Percentiles rank a stretch among this genome's conserved stretches.
These are phyloP conservation scores for Sarocladium kiliense DNA, from an alignment of 2,329 filamentous ascomycete genomes.

Conservation along the genomic window DNA sequence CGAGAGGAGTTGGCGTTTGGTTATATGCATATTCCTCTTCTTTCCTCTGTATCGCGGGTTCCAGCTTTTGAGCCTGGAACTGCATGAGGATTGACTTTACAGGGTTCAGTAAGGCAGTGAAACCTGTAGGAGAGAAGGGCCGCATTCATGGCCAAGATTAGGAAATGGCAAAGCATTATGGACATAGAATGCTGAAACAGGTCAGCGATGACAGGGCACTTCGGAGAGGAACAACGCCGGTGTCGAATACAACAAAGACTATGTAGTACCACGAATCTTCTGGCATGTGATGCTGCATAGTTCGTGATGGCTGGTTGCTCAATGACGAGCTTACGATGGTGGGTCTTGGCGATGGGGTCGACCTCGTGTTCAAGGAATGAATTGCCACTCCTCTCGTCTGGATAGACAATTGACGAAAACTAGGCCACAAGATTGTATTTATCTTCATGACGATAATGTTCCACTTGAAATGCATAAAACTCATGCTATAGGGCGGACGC, in stretches of 20 bases:
- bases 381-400: background rate
- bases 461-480: background rate
- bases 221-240: no score
- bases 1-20: conserved; percentile 7
- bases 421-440: no score
- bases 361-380: background rate
- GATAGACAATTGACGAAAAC: no score
- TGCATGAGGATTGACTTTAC: no score
- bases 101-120: no score
- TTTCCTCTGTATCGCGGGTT: no score
- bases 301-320: no score
- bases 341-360: background rate
- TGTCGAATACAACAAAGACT: background rate
- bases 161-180: background rate
- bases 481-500: background rate
- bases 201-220: conserved; percentile 7
- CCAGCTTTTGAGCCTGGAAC: background rate
- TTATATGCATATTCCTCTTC: conserved; percentile 4
- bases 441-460: background rate
- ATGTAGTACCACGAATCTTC: no score
- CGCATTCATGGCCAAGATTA: background rate
- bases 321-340: background rate
- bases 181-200: background rate
- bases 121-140: no score
- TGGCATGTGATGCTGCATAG: background rate